phyloP scores from a whole-genome alignment of 2,329 filamentous ascomycete genomes.

The Aspergillus arachidicola region DNA sequence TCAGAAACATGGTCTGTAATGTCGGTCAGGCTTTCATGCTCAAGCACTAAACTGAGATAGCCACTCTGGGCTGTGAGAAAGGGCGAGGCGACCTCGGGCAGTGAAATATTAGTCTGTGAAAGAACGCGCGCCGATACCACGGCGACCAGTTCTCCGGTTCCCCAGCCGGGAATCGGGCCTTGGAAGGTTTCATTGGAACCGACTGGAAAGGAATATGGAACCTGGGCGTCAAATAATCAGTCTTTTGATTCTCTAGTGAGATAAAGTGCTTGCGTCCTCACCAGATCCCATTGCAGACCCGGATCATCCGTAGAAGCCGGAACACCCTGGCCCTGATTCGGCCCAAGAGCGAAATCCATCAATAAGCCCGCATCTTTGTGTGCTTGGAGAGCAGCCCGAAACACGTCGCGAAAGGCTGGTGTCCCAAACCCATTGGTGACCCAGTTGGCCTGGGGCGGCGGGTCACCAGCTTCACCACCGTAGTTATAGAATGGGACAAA shows the following conservation, averaged over 20 bases:
- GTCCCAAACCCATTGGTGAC: constrained; percentile 43
- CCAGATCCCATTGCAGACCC: constrained; percentile 35
- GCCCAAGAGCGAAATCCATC: constrained; percentile 50
- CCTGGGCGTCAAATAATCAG: not conserved
- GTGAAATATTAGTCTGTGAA: constrained; percentile 12
- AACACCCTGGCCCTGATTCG: constrained; percentile 50
- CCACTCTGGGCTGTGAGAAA: not conserved
- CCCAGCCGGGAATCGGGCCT: constrained; percentile 41
- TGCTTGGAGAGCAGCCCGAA: constrained; percentile 32
- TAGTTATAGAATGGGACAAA: constrained; percentile 41
- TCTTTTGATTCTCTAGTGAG: no score
- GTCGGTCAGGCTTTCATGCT: not conserved
- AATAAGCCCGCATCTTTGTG: constrained; percentile 37
- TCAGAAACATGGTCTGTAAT: not conserved
- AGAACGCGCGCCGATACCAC: constrained; percentile 23
- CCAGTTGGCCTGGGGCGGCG: constrained; percentile 37
- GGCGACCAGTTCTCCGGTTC: constrained; percentile 33
- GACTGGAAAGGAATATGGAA: constrained; percentile 8
- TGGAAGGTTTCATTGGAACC: constrained; percentile 35
- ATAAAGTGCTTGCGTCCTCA: not conserved
- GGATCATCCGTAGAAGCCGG: constrained; percentile 36
- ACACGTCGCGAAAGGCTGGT: constrained; percentile 32
- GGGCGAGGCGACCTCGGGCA: constrained; percentile 1
- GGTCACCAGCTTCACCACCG: constrained; percentile 30
- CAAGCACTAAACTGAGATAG: constrained; percentile 9